Evolutionary conservation across 129 eudicot species (phyloP).

Genomic region (Pittosporum tobira): DNA sequence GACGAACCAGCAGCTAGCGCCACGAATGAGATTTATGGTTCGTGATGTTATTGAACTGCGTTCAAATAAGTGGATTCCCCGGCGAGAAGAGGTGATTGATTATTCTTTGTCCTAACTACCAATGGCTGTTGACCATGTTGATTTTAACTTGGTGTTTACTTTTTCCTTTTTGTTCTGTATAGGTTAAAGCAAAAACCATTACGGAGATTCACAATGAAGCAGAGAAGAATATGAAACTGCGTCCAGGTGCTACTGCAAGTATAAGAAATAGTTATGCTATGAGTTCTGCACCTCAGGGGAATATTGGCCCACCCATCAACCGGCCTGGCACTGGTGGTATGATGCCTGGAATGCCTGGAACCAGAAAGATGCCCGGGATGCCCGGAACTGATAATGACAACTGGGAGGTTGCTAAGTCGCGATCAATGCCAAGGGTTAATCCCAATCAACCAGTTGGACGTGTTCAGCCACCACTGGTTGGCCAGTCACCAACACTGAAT

Average conservation of each 20-base stretch:
- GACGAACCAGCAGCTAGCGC: slow-evolving; percentile 49
- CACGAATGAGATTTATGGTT: slow-evolving; percentile 73
- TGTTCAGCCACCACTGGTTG: slow-evolving; percentile 41
- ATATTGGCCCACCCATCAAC: slow-evolving; percentile 43
- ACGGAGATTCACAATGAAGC: slow-evolving; percentile 82
- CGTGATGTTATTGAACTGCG: slow-evolving; percentile 76
- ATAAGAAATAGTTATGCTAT: slow-evolving; percentile 54
- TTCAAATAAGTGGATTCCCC: slow-evolving; percentile 67
- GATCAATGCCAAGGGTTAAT: slow-evolving; percentile 52
- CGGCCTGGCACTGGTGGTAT: slow-evolving; percentile 82
- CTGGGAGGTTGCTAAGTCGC: slow-evolving; percentile 68
- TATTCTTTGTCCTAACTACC: neutral
- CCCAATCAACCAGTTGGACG: slow-evolving; percentile 23
- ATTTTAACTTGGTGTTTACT: neutral
- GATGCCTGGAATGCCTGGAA: slow-evolving; percentile 98
- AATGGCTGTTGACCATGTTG: neutral
- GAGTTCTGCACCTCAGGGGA: slow-evolving; percentile 42
- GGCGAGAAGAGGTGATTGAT: slow-evolving; percentile 79
- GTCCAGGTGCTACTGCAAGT: slow-evolving; percentile 70
- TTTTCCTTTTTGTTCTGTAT: neutral
- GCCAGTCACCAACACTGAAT: slow-evolving; percentile 46
- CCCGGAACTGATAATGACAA: slow-evolving; percentile 67
- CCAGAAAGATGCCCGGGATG: slow-evolving; percentile 80
- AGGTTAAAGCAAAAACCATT: slow-evolving; percentile 83
- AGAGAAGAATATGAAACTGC: slow-evolving; percentile 61